Evolutionary conservation across 192 early-diverging fungal species (phyloP).

Genomic region (Borealophlyctis nickersoniae): DNA sequence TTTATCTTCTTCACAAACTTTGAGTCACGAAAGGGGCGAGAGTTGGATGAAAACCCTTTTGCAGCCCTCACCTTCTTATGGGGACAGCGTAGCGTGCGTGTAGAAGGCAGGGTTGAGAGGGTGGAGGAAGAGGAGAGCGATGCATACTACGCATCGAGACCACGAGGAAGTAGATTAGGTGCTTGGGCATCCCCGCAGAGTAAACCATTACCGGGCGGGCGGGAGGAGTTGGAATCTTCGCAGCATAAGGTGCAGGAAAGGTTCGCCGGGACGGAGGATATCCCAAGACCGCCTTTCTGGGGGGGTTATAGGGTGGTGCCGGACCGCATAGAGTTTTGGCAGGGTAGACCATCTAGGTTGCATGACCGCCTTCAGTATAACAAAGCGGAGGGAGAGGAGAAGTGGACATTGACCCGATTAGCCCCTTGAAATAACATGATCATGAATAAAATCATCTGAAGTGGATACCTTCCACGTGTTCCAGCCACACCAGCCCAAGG

Average conservation of each 20-base stretch:
- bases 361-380: constrained; percentile 40
- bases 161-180: constrained; percentile 35
- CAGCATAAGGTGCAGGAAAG: constrained; percentile 16
- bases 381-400: not conserved
- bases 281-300: constrained; percentile 47
- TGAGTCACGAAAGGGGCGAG: constrained; percentile 43
- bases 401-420: constrained; percentile 21
- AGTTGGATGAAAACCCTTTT: constrained; percentile 40
- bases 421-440: constrained; percentile 26
- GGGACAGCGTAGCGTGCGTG: constrained; percentile 47
- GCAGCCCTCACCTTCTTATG: constrained; percentile 49
- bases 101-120: constrained; percentile 42
- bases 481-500: no score
- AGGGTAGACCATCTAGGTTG: constrained; percentile 40
- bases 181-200: constrained; percentile 47
- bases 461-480: no score
- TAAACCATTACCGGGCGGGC: constrained; percentile 14
- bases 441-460: no score
- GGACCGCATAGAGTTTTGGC: constrained; percentile 55
- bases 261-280: constrained; percentile 31
- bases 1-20: constrained; percentile 60
- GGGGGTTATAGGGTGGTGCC: constrained; percentile 50
- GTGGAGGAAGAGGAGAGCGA: constrained; percentile 35
- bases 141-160: constrained; percentile 45
- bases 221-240: constrained; percentile 31